These are phyloP conservation scores for Eutrema salsugineum DNA, from an alignment of 441 rosid genomes.

Conservation along the genomic window DNA sequence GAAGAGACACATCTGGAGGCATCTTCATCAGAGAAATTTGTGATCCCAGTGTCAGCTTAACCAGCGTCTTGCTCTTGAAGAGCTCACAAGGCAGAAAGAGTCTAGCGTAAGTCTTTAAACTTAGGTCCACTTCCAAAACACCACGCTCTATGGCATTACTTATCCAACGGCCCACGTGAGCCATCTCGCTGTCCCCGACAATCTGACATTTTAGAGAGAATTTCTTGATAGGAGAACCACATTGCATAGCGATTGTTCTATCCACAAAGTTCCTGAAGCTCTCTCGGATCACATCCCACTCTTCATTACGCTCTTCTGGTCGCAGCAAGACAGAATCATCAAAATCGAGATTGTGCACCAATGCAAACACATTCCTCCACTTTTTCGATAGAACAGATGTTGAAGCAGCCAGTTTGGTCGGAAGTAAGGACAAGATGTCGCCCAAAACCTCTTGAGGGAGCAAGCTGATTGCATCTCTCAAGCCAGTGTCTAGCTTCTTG, in stretches of 20 bases:
- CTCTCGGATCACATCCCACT: not conserved
- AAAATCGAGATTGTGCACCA: not conserved
- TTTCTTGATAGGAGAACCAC: not conserved
- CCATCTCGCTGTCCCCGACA: not conserved
- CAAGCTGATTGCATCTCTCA: conserved; percentile 1
- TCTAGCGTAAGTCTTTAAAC: not conserved
- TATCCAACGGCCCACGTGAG: not conserved
- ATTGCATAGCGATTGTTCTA: not conserved
- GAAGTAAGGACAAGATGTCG: not conserved
- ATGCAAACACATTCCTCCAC: not conserved
- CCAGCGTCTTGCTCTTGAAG: not conserved
- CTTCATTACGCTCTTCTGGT: not conserved
- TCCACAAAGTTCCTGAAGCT: not conserved
- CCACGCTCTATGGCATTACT: not conserved
- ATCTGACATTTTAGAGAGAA: not conserved
- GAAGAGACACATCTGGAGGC: not conserved
- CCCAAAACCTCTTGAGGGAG: conserved; percentile 7
- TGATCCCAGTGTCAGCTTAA: not conserved
- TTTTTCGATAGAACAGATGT: not conserved
- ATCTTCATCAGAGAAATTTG: not conserved
- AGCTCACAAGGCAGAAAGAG: not conserved
- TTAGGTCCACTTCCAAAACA: not conserved
- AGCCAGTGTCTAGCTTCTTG: not conserved
- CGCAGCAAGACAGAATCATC: not conserved
- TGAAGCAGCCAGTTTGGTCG: conserved; percentile 6